Evolutionary conservation across 116 monocot genomes (phyloP), one percentile per base, ranked within the genome.

Genomic region (Dioscorea cayenensis): DNA sequence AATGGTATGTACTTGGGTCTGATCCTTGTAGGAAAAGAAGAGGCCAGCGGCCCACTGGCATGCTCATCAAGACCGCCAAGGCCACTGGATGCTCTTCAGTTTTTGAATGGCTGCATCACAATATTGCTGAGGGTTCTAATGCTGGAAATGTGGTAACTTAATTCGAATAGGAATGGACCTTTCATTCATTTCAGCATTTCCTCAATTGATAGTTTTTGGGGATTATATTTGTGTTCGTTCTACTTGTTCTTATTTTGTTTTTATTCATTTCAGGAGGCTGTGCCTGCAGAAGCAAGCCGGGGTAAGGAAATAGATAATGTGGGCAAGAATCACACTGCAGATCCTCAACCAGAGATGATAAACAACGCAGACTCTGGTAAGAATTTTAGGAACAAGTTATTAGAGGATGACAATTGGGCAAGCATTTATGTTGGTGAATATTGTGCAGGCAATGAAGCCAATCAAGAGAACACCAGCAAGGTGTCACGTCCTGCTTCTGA

Each of bases 51-150:
- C 95, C 95, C 17, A 95, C 95, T 28, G 95, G 95, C 21, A 85
- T 84, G 18, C 82, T 95, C 32, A 69, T 76, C 12, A 83, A 85
- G 22, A 58, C 84, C 2, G 95, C 89, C n/a, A 95, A 89, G 75
- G 81, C 83, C 28, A 76, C 67, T 32, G 95, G 95, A 17, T 92
- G 71, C 69, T 73, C 79, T n/a, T 95, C 95, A 0, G 95, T 92
- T 49, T 80, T 63, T 60, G 89, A 89, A 4, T 70, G 91, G 68
- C 74, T 92, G 75, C n/a, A 71, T 71, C 62, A 83, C 0, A 73
- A 63, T 60, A 73, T 68, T 14, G 28, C 62, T 36, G 70, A 80
- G 19, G 36, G 49, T 27, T 36, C 21, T n/a, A 0, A 55, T 5
- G 55, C 43, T 43, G 14, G 55, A 55, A 16, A 55, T 55, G 55